Conservation (phyloP, 164 flowering plant species). For the Akebia trifoliata region DNA sequence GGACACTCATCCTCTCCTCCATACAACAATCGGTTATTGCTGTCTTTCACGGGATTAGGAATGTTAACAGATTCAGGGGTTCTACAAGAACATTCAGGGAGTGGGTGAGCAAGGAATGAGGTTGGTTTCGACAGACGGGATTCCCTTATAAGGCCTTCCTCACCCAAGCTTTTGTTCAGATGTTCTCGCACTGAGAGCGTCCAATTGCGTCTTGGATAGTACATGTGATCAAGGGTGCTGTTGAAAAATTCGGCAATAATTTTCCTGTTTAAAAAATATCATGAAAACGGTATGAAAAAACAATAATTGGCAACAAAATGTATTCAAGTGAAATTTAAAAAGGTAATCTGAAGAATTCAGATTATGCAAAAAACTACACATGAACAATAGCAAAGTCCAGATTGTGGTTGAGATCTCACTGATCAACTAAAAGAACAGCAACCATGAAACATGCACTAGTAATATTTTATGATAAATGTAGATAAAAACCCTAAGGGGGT, state of each 20-base stretch:
- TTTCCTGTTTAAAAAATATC: slow-evolving; percentile 45
- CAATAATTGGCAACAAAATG: too few relatives aligned
- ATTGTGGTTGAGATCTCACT: too few relatives aligned
- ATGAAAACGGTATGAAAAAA: not conserved
- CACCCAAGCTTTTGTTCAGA: slow-evolving; percentile 70
- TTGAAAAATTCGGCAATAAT: slow-evolving; percentile 51
- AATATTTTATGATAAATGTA: too few relatives aligned
- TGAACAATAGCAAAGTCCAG: too few relatives aligned
- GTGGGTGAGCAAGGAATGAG: slow-evolving; percentile 81
- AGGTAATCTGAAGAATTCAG: too few relatives aligned
- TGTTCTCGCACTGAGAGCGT: slow-evolving; percentile 63
- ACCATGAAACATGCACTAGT: too few relatives aligned
- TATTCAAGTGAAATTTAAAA: too few relatives aligned
- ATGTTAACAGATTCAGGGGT: slow-evolving; percentile 29
- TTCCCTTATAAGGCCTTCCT: slow-evolving; percentile 64
- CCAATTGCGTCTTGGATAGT: slow-evolving; percentile 77
- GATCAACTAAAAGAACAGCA: too few relatives aligned
- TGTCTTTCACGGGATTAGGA: slow-evolving; percentile 24
- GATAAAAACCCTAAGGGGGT: too few relatives aligned
- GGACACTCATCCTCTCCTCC: slow-evolving; percentile 87
- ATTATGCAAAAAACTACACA: too few relatives aligned
- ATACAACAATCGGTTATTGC: slow-evolving; percentile 35
- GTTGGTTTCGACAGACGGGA: slow-evolving; percentile 48
- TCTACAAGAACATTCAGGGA: slow-evolving; percentile 94
- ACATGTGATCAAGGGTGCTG: slow-evolving; percentile 51